These are phyloP conservation scores for Acorus calamus DNA, from an alignment of 106 monocot species.

Conservation along the genomic window DNA sequence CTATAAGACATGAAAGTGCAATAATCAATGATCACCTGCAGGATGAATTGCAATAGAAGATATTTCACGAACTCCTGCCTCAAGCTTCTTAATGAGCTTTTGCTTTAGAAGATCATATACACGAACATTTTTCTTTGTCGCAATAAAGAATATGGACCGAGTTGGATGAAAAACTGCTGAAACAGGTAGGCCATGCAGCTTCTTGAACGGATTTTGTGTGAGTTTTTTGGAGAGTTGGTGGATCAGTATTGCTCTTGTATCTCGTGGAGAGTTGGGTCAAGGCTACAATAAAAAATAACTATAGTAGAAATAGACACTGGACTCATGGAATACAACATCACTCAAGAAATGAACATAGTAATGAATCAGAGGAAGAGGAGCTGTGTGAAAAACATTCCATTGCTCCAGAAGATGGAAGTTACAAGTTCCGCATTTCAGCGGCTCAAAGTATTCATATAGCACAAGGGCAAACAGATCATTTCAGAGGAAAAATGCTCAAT, in stretches of 20 bases:
- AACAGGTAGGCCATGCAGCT: conserved; percentile 78
- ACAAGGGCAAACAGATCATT: too few relatives aligned
- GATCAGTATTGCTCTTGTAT: conserved; percentile 75
- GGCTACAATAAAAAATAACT: background rate
- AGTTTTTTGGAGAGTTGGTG: conserved; percentile 88
- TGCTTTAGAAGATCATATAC: conserved; percentile 74
- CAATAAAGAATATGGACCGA: conserved; percentile 59
- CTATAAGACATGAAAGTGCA: background rate
- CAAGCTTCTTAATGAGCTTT: conserved; percentile 81
- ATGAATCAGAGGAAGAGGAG: background rate
- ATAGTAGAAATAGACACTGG: too few relatives aligned
- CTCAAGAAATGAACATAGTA: background rate
- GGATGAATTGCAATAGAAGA: conserved; percentile 93
- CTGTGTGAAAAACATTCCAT: too few relatives aligned
- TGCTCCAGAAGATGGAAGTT: too few relatives aligned
- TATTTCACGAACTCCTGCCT: conserved; percentile 67
- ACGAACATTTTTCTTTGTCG: conserved; percentile 83
- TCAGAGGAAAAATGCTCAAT: too few relatives aligned
- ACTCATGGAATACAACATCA: conserved; percentile 3
- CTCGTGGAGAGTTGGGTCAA: conserved; percentile 69
- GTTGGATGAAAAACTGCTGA: conserved; percentile 78
- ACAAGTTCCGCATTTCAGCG: too few relatives aligned
- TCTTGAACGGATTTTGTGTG: conserved; percentile 67
- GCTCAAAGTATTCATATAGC: too few relatives aligned
- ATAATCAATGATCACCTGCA: conserved; percentile 29